A percentile compares a stretch with the other conserved stretches of the same genome.
These are phyloP conservation scores for Tetrahymena malaccensis DNA, from an alignment of 73 alveolate species.

Conservation along the genomic window DNA sequence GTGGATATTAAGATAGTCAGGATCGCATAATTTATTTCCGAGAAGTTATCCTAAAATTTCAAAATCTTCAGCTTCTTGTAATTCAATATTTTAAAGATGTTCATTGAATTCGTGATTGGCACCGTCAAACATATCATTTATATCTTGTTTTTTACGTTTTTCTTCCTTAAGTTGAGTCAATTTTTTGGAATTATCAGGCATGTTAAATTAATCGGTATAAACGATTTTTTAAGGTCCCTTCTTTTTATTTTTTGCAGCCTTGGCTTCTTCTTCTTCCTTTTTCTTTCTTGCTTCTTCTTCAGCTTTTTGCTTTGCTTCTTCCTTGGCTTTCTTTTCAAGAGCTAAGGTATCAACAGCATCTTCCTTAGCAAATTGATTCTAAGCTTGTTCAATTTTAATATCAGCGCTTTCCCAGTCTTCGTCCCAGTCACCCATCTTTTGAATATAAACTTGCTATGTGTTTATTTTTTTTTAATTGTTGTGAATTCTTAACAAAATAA, in stretches of 20 bases:
- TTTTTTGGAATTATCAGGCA: background rate
- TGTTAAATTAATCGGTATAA: background rate
- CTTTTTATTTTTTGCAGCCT: background rate
- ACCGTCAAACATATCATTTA: background rate
- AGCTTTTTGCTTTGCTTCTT: background rate
- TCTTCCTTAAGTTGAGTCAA: background rate
- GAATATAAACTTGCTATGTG: background rate
- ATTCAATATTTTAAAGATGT: background rate
- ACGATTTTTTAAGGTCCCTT: background rate
- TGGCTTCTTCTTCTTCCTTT: background rate
- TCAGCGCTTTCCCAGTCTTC: background rate
- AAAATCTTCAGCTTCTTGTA: background rate
- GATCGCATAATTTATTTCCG: background rate
- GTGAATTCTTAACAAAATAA: background rate
- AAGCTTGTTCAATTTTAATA: background rate
- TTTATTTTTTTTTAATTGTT: background rate
- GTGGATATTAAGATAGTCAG: background rate
- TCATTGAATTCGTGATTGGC: background rate
- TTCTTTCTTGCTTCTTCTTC: background rate
- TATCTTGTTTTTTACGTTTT: background rate
- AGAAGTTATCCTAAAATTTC: background rate
- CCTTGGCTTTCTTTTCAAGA: background rate
- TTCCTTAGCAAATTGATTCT: background rate
- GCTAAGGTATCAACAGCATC: background rate
- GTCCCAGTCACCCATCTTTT: background rate